Evolutionary conservation across 768 basidiomycete genomes (phyloP), one percentile per base, ranked within the genome.

Genomic region (Suillus plorans): DNA sequence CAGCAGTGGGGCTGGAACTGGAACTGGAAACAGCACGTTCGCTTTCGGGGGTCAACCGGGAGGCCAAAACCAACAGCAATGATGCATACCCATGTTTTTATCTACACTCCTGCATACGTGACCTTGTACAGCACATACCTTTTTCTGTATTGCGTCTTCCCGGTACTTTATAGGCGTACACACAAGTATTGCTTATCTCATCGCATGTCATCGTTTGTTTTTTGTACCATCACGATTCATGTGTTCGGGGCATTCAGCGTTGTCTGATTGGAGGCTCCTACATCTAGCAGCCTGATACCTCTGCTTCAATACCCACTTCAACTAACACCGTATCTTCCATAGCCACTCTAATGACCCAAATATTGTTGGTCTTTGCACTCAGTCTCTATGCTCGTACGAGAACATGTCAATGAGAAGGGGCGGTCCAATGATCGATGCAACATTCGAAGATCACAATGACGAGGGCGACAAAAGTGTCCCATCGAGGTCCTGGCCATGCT

Each of bases 11-110:
- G 20, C 71, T 16, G 77, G 75, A 7, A 41, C 41, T 55, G 77
- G 53, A 9, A 37, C 70, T 9, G 60, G 66, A 49, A 64, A 59
- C 61, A 39, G 22, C 12, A 25, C 63, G 58, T 70, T 63, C 28
- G 22, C 44, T 16, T 66, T 71, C 60, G 67, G 68, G 20, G 58
- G 58, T 45, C 62, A 69, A 61, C 28, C 63, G 41, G 53, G 67
- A 37, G 56, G 71, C 34, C 75, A 77, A 53, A 77, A 71, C 36
- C 74, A 75, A 66, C 75, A 75, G 63, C 76, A 80, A 31, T 75
- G 62, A 73, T 53, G 18, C 5, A 20, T 5, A 18, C 39, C 6
- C 20, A 36, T 28, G 41, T 59, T 42, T 41, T 28, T 59, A 39
- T 59, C 4, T 31, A 42, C 10, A 59, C 10, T 41, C 22, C 25